Conservation (phyloP, 768 basidiomycete genomes). For the Leucocoprinus sp. region DNA sequence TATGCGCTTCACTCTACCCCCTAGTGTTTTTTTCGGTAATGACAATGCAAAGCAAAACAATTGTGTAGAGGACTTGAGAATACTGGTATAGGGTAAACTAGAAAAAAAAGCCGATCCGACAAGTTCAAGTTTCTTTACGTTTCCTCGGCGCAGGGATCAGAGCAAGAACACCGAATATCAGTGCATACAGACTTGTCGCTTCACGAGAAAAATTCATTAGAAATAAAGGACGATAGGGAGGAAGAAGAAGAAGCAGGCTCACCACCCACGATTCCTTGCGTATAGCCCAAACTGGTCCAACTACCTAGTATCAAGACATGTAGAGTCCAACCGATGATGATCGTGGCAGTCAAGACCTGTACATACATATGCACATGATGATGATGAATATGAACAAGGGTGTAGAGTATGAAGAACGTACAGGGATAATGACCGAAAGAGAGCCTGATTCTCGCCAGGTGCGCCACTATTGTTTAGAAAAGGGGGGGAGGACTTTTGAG, state of each 20-base stretch:
- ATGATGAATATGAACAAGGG: neutral
- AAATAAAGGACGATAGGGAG: neutral
- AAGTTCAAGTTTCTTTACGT: neutral
- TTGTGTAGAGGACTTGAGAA: no score
- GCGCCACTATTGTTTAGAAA: constrained; percentile 44
- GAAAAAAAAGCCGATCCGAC: no score
- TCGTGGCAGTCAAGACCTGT: constrained; percentile 55
- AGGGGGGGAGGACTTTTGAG: no score
- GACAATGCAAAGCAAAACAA: no score
- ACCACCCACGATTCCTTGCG: constrained; percentile 60
- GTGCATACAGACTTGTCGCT: constrained; percentile 66
- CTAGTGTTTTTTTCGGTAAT: no score
- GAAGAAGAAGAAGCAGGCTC: constrained; percentile 14
- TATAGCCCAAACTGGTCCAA: constrained; percentile 58
- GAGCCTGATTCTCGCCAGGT: constrained; percentile 67
- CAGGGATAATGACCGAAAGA: constrained; percentile 62
- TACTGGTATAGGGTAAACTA: no score
- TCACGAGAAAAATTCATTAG: neutral
- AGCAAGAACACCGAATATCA: constrained; percentile 68
- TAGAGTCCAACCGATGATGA: constrained; percentile 61
- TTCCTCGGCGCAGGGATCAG: constrained; percentile 59
- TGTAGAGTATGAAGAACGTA: constrained; percentile 18
- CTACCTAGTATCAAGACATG: constrained; percentile 56
- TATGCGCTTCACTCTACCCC: no score
- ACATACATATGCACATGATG: no score